Base-by-base conservation (phyloP, 371 early-diverging fungal species). In the Cokeromyces recurvatus region DNA sequence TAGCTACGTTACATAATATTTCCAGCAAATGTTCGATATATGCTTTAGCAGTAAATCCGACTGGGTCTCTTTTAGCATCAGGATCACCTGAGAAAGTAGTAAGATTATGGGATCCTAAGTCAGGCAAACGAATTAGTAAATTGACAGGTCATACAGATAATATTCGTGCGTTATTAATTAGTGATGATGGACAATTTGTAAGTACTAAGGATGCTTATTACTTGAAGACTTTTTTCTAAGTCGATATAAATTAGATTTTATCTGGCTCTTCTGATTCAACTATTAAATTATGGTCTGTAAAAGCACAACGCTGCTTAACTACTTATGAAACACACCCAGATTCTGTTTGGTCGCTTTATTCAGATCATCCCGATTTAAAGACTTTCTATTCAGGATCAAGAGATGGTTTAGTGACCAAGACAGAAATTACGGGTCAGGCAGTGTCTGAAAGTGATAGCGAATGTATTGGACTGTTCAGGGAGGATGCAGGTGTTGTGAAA, bases 71-170 rank as follows among this genome's bases (percentile, higher is more conserved):
- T 25, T 62, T 91, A 12, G 87, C 79, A 2, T 86, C 89, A 15
- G 95, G 94, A 2, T 90, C 93, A 2, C 94, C 95, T 0, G 95
- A 95, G 46, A 94, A 89, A 74, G 78, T 84, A 43, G 80, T 97
- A 19, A 74, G 91, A 27, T 69, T 95, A 19, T 97, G 94, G 94
- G 97, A 97, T 62, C 84, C 91, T 32, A 62, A 81, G 10, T 74
- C 84, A 4, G 85, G 83, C 31, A 79, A 82, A 46, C 77, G 79
- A 46, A 78, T 89, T 29, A 78, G 87, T 15, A 81, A 84, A 57
- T 77, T 97, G 43, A 77, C 86, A 7, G 98, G 98, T 0, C 98
- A 97, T 57, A 90, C 92, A 1, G 98, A 97, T 54, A 89, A 89
- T 52, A 89, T 97, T 24, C 89, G 96, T 38, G 82, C 90, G 9